Percentiles rank a stretch among this genome's conserved stretches.
Conservation (phyloP, 2,329 filamentous ascomycete genomes). For the Arthroderma sp. region DNA sequence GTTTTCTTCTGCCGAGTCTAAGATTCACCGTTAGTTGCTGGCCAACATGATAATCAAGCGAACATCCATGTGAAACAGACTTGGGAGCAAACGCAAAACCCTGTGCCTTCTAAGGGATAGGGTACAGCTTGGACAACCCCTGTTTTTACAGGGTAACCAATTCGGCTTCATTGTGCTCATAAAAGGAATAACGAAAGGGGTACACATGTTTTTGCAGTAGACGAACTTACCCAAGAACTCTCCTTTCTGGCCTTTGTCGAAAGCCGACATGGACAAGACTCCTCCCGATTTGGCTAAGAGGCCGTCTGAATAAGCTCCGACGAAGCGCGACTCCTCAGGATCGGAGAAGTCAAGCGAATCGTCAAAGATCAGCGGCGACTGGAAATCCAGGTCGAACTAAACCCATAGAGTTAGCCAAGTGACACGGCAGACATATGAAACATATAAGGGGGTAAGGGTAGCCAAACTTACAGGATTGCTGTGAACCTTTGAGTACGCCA, state of each 20-base stretch:
- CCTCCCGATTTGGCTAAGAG: slow-evolving; percentile 45
- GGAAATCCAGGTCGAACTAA: slow-evolving; percentile 32
- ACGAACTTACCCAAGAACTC: slow-evolving; percentile 65
- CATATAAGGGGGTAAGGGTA: not conserved
- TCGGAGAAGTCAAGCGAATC: slow-evolving; percentile 34
- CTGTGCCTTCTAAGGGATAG: too few relatives aligned
- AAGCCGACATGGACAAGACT: slow-evolving; percentile 67
- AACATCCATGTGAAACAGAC: too few relatives aligned
- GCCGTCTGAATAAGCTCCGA: slow-evolving; percentile 36
- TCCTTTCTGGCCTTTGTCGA: slow-evolving; percentile 60
- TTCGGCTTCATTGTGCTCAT: too few relatives aligned
- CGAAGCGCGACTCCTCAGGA: slow-evolving; percentile 33
- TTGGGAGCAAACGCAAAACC: too few relatives aligned
- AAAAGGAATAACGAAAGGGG: not conserved
- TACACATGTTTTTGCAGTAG: not conserved
- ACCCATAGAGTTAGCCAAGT: slow-evolving; percentile 8
- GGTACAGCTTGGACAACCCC: too few relatives aligned
- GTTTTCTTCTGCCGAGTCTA: slow-evolving; percentile 1
- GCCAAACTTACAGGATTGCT: slow-evolving; percentile 30
- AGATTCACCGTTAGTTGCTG: not conserved
- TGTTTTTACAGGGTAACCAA: too few relatives aligned
- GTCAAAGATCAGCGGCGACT: slow-evolving; percentile 35
- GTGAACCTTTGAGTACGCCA: slow-evolving; percentile 36
- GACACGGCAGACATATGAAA: not conserved
- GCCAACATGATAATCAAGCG: too few relatives aligned